Base-by-base conservation (phyloP, 176 grass and related monocot species). In the Oropetium thomaeum region DNA sequence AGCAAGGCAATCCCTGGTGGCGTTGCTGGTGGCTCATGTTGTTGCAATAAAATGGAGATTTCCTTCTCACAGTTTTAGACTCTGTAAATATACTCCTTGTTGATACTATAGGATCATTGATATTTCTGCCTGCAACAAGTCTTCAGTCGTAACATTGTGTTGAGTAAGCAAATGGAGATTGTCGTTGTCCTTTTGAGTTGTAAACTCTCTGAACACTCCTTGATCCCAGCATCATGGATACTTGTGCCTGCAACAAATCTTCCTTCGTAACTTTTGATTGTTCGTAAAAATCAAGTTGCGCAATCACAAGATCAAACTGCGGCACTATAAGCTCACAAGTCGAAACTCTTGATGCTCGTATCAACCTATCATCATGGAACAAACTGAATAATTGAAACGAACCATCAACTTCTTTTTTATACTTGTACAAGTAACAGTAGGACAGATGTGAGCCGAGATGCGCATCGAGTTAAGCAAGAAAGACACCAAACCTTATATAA, bases 31-130 rank as follows among this genome's bases (percentile, higher is more conserved):
- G 35, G 25, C 7, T 59, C 31, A 26, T 65, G 58, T 51, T 13
- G 37, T 33, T 19, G 19, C 25, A 67, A 48, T 61, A 66, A 60
- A 78, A 73, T 4, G 0, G 14, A 39, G 20, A 39, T 47, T 8
- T 26, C 26, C 58, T 39, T 31, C 9, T 63, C 61, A 34, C 48
- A 40, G 65, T 23, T 63, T 34, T 37, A 22, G n/a, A 52, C 53
- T 30, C 16, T 81, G 64, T 58, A 73, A 79, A 74, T 77, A 74
- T 77, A 60, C 58, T 32, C 10, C 20, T 44, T 42, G 33, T 58
- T 71, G 33, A 62, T 19, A 43, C 37, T 28, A 25, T 45, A 53
- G 51, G 8, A 0, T 27, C 62, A 54, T 43, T 15, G 33, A 20
- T 39, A 63, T 31, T 12, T 42, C 26, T 58, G 3, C 38, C 22